Evolutionary conservation across 2,329 filamentous ascomycete genomes (phyloP).

Genomic region (Mycocentrospora acerina): DNA sequence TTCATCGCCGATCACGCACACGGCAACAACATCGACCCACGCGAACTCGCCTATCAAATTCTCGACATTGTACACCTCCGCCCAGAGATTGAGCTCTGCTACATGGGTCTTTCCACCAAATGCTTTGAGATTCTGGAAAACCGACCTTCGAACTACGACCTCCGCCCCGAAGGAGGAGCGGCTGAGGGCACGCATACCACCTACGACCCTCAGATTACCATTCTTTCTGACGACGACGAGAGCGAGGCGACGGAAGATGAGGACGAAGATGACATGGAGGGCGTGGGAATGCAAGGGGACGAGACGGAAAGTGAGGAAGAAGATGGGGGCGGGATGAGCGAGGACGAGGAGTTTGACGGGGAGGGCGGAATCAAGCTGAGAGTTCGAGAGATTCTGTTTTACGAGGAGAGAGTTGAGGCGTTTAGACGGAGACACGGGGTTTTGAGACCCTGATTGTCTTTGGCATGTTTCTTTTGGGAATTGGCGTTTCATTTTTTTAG

Average conservation of each 20-base stretch:
- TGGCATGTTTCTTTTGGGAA: too few species aligned
- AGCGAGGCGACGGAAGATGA: constrained; percentile 46
- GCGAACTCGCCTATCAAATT: constrained; percentile 73
- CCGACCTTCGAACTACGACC: constrained; percentile 49
- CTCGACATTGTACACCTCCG: constrained; percentile 76
- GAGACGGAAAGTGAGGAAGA: constrained; percentile 34
- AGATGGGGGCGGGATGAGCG: constrained; percentile 47
- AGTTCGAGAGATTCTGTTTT: constrained; percentile 78
- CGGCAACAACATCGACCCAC: constrained; percentile 57
- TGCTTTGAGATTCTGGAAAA: constrained; percentile 81
- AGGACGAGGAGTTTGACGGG: constrained; percentile 55
- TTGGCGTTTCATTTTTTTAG: too few species aligned
- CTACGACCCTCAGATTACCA: constrained; percentile 31
- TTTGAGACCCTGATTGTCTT: constrained; percentile 34
- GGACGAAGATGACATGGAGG: constrained; percentile 54
- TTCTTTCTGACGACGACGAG: constrained; percentile 41
- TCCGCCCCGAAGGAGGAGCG: constrained; percentile 33
- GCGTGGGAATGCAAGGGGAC: constrained; percentile 51
- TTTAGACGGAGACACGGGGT: constrained; percentile 70
- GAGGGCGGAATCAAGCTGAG: constrained; percentile 58
- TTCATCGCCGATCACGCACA: constrained; percentile 65
- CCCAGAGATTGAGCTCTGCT: constrained; percentile 74
- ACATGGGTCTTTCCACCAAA: constrained; percentile 73
- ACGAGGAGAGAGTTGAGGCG: constrained; percentile 75
- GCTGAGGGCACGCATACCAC: constrained; percentile 22